These are phyloP conservation scores for Leucocoprinus sp. DNA, from an alignment of 768 basidiomycete species.

Conservation along the genomic window DNA sequence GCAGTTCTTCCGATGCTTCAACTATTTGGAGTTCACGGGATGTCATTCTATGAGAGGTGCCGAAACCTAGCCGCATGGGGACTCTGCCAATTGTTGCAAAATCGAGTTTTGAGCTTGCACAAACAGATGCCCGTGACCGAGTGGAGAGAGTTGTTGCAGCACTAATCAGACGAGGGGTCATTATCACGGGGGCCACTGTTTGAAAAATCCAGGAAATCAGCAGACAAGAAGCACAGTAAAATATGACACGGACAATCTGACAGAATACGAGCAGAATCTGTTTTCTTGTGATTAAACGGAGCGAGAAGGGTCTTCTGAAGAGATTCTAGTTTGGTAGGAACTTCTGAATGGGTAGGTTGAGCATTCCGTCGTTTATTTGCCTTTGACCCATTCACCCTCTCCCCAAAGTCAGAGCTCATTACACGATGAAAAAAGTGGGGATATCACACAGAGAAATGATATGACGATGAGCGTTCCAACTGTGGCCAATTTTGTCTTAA, in stretches of 20 bases:
- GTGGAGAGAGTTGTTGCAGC: slow-evolving; percentile 63
- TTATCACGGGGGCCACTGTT: slow-evolving; percentile 78
- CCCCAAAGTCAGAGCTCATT: slow-evolving; percentile 32
- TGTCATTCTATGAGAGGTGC: slow-evolving; percentile 53
- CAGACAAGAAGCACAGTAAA: slow-evolving; percentile 2
- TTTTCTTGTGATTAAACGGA: slow-evolving; percentile 61
- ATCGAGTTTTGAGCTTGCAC: slow-evolving; percentile 38
- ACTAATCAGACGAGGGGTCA: slow-evolving; percentile 80
- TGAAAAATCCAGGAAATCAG: slow-evolving; percentile 8
- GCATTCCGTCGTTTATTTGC: slow-evolving; percentile 17
- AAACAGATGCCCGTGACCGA: slow-evolving; percentile 29
- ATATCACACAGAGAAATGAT: slow-evolving; percentile 3
- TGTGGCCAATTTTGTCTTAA: not conserved
- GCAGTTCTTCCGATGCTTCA: slow-evolving; percentile 73
- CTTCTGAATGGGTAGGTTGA: slow-evolving; percentile 16
- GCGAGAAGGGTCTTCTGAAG: slow-evolving; percentile 66
- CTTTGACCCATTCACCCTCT: slow-evolving; percentile 15
- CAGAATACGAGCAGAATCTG: slow-evolving; percentile 64
- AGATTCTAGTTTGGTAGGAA: slow-evolving; percentile 45
- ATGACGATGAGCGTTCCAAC: slow-evolving; percentile 1
- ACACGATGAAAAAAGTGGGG: slow-evolving; percentile 4
- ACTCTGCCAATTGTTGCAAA: slow-evolving; percentile 78
- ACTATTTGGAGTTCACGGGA: slow-evolving; percentile 80
- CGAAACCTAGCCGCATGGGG: slow-evolving; percentile 59
- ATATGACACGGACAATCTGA: slow-evolving; percentile 53